A percentile compares a stretch with the other conserved stretches of the same genome.
phyloP scores from a whole-genome alignment of 139 green algal species.

The Marvania coccoides region DNA sequence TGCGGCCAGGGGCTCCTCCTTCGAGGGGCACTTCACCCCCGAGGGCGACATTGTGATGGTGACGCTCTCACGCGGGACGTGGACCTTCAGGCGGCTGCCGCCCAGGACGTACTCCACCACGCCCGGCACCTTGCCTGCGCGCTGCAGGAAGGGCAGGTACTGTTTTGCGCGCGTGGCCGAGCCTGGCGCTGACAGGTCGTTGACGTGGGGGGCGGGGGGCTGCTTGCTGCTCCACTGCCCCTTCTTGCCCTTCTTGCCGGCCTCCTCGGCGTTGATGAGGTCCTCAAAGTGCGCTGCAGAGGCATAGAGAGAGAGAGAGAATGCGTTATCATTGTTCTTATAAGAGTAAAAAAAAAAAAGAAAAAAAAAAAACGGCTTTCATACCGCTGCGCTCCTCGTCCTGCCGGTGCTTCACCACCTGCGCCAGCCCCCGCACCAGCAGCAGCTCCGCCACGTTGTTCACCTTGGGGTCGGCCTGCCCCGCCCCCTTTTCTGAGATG shows the following conservation, averaged over 20 bases:
- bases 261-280: conserved; percentile 77
- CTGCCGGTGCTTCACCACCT: conserved; percentile 57
- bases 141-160: conserved; percentile 92
- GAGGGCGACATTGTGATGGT: conserved; percentile 81
- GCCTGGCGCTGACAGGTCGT: conserved; percentile 77
- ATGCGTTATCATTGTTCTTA: neutral
- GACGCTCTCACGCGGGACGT: conserved; percentile 80
- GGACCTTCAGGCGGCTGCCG: conserved; percentile 74
- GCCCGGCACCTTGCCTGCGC: conserved; percentile 53
- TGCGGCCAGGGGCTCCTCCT: conserved; percentile 74
- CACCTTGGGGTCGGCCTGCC: conserved; percentile 35
- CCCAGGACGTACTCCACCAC: conserved; percentile 81
- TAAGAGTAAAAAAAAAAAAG: neutral
- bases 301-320: neutral
- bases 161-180: conserved; percentile 61
- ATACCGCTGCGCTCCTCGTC: conserved; percentile 42
- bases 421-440: conserved; percentile 75
- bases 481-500: conserved; percentile 13
- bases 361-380: neutral
- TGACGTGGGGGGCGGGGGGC: conserved; percentile 60
- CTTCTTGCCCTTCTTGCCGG: conserved; percentile 65
- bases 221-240: conserved; percentile 77
- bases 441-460: conserved; percentile 80
- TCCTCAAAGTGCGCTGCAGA: conserved; percentile 74
- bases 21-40: conserved; percentile 62